phyloP scores from a whole-genome alignment of 1,139 yeast genomes.

The Magnusiomyces sp. region DNA sequence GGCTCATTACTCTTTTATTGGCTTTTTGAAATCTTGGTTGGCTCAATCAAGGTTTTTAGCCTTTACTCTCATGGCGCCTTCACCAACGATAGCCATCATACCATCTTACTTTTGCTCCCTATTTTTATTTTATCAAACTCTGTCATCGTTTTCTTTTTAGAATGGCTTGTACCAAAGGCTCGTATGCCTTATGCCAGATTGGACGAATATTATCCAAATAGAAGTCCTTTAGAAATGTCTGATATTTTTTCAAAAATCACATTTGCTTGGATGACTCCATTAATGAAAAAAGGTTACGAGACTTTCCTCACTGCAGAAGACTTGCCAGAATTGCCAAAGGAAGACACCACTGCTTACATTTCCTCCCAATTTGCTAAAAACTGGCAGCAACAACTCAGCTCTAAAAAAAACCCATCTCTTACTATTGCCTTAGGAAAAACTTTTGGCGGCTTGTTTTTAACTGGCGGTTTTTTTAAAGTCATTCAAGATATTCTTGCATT shows the following conservation, averaged over 20 bases:
- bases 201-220: conserved; percentile 31
- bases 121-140: conserved; percentile 35
- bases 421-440: conserved; percentile 52
- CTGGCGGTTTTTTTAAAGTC: conserved; percentile 73
- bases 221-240: conserved; percentile 70
- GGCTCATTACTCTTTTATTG: conserved; percentile 70
- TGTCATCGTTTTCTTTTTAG: conserved; percentile 44
- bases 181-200: conserved; percentile 37
- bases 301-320: conserved; percentile 69
- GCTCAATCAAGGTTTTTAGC: conserved; percentile 33
- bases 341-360: conserved; percentile 43
- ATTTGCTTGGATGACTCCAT: conserved; percentile 86
- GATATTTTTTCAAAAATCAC: conserved; percentile 73
- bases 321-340: conserved; percentile 69
- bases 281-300: conserved; percentile 78
- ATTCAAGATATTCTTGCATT: conserved; percentile 77
- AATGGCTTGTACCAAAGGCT: conserved; percentile 44
- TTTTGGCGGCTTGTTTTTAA: conserved; percentile 59
- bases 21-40: conserved; percentile 42
- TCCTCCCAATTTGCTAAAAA: conserved; percentile 40
- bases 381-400: conserved; percentile 48
- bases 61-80: conserved; percentile 30
- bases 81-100: conserved; percentile 25
- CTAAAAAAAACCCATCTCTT: conserved; percentile 52
- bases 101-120: background rate